A percentile compares a stretch with the other conserved stretches of the same genome.
Evolutionary conservation across 2,329 filamentous ascomycete species (phyloP).

Genomic region (Lecanicillium sp.): DNA sequence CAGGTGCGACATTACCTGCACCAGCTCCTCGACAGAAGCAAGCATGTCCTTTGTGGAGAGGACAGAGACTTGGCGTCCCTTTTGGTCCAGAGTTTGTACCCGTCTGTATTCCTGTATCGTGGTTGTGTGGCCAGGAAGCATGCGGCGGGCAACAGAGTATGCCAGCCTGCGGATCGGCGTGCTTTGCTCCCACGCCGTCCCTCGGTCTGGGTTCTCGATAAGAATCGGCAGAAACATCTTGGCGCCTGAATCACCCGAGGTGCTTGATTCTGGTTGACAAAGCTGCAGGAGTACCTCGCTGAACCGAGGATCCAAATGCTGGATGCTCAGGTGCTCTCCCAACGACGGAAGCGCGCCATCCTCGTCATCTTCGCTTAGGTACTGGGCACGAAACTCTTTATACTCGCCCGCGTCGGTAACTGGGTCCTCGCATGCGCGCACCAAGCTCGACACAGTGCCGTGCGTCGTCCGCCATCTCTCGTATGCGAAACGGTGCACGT

Average conservation of each 20-base stretch:
- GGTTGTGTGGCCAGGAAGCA: conserved; percentile 10
- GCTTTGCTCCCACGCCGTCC: conserved; percentile 51
- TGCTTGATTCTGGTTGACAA: conserved; percentile 6
- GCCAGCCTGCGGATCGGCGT: conserved; percentile 41
- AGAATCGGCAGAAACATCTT: conserved; percentile 60
- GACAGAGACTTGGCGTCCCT: conserved; percentile 17
- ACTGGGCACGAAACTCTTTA: conserved; percentile 23
- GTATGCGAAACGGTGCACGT: conserved; percentile 27
- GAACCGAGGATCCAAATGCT: conserved; percentile 27
- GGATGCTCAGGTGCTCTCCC: conserved; percentile 11
- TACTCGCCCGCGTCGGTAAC: conserved; percentile 16
- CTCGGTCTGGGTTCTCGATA: conserved; percentile 45
- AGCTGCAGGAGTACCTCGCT: conserved; percentile 30
- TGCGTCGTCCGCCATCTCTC: conserved; percentile 21
- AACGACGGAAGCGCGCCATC: conserved; percentile 11
- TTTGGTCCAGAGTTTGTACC: conserved; percentile 21
- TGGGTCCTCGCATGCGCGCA: conserved; percentile 17
- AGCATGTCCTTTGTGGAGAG: conserved; percentile 8
- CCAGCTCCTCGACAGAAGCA: conserved; percentile 13
- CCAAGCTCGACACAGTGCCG: conserved; percentile 20
- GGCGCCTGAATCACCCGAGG: conserved; percentile 12
- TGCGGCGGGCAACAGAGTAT: conserved; percentile 39
- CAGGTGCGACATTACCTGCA: conserved; percentile 11
- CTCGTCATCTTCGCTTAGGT: conserved; percentile 16
- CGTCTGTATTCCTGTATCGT: conserved; percentile 29